phyloP scores from a whole-genome alignment of 2,329 filamentous ascomycete genomes.

The Fusarium buharicum region DNA sequence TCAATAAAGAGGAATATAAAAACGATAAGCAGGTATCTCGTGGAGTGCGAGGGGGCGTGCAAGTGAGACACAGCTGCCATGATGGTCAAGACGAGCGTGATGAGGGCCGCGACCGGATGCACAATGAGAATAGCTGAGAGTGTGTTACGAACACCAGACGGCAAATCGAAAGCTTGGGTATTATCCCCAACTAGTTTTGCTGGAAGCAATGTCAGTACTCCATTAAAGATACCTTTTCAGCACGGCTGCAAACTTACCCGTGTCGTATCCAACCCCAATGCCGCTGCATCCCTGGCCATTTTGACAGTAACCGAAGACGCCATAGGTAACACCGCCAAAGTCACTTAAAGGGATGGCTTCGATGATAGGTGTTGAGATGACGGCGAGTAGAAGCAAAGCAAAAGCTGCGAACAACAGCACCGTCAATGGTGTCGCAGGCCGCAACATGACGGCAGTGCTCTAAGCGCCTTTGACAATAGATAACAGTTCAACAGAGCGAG shows the following conservation, averaged over 20 bases:
- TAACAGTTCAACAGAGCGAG: slow-evolving; percentile 21
- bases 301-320: slow-evolving; percentile 91
- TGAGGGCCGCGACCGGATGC: slow-evolving; percentile 87
- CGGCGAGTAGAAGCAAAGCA: slow-evolving; percentile 82
- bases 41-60: slow-evolving; percentile 87
- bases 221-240: neutral
- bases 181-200: slow-evolving; percentile 45
- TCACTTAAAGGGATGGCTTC: slow-evolving; percentile 84
- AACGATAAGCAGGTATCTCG: slow-evolving; percentile 84
- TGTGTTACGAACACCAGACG: slow-evolving; percentile 63
- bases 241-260: slow-evolving; percentile 66
- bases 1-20: slow-evolving; percentile 89
- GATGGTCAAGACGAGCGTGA: slow-evolving; percentile 85
- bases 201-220: slow-evolving; percentile 33
- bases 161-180: slow-evolving; percentile 65
- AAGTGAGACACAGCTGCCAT: slow-evolving; percentile 85
- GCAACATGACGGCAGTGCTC: slow-evolving; percentile 72
- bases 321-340: slow-evolving; percentile 81
- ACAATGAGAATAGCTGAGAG: slow-evolving; percentile 92
- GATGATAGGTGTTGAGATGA: slow-evolving; percentile 91
- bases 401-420: slow-evolving; percentile 88
- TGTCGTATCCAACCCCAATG: slow-evolving; percentile 86
- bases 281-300: slow-evolving; percentile 69
- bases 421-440: slow-evolving; percentile 90
- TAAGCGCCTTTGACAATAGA: slow-evolving; percentile 31